Conservation (phyloP, 352 stramenopile species). For the Phytophthora pisi region DNA sequence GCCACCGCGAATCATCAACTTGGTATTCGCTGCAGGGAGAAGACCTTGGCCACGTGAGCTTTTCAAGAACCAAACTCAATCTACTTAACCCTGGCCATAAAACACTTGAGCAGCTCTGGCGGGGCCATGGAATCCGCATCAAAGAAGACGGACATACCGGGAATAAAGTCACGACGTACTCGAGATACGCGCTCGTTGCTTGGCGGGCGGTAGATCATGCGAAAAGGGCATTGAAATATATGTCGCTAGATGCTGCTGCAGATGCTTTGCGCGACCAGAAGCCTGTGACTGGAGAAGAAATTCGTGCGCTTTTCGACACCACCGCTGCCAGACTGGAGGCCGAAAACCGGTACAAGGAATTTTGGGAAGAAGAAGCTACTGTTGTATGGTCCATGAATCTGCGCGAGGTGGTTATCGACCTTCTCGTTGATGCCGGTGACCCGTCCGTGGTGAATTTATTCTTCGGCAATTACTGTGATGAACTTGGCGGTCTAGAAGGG, state of each 20-base stretch:
- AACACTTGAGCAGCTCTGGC: constrained; percentile 11
- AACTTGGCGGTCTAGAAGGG: no score
- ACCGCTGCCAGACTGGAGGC: neutral
- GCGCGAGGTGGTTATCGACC: no score
- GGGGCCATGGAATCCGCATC: constrained; percentile 2
- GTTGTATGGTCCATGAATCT: no score
- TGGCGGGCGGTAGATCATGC: constrained; percentile 8
- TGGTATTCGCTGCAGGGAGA: constrained; percentile 12
- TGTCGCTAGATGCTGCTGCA: constrained; percentile 4
- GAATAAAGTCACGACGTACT: constrained; percentile 17
- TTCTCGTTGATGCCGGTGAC: no score
- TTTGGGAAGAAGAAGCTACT: neutral
- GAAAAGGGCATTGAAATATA: constrained; percentile 7
- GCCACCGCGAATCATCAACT: neutral
- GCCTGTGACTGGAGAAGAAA: neutral
- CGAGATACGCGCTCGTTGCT: constrained; percentile 12
- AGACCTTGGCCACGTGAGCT: neutral
- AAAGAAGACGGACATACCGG: constrained; percentile 7
- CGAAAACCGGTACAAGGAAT: neutral
- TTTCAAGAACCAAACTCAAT: neutral
- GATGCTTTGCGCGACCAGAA: neutral
- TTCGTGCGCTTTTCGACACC: constrained; percentile 9
- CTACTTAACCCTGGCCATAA: constrained; percentile 18
- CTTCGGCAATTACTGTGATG: no score
- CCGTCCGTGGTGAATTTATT: no score